Base-by-base conservation (phyloP, 1,284 basidiomycete genomes). In the Pseudozyma tsukubaensis region DNA sequence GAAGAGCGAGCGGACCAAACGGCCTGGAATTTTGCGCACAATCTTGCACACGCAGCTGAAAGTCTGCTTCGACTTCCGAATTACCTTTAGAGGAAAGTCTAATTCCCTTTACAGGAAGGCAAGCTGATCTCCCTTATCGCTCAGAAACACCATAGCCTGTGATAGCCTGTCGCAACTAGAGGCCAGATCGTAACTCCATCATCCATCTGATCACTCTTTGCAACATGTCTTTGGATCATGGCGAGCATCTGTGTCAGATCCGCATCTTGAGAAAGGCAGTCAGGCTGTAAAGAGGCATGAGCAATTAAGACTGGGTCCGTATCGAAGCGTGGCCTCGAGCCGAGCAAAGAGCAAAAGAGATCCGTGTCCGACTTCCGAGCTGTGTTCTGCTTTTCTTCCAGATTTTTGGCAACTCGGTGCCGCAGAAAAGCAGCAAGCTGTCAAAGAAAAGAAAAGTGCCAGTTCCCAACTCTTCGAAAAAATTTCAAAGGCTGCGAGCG, bases 91-190 rank as follows among this genome's bases (percentile, higher is more conserved):
- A 72, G 70, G 64, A 50, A 72, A 50, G n/a, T 36, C 32, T 12
- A 72, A 69, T 74, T 74, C 24, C 72, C 72, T 69, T 74, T 69
- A 74, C 51, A 74, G 71, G 71, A 59, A 73, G 62, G 66, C 40
- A 16, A 1, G 24, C 21, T 29, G 57, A 71, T 65, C 47, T 35
- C 48, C 13, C 68, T 71, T 71, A 71, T 71, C 68, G 51, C 45
- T 13, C 24, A 32, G 37, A 19, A 29, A 19, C 37, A 29, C 24
- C 24, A 29, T 29, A 29, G 24, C 24, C 24, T 29, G 24, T 29
- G 24, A 29, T 6, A 29, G 24, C 24, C 24, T 29, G 24, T 29
- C 24, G 3, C 24, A 6, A 6, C 24, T 6, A 29, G 24, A 29
- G 24, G 24, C 24, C 24, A 29, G 24, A 3, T 29, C 24, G 24